Evolutionary conservation across 495 filamentous ascomycete species (phyloP).

Genomic region (Trichodelitschia bisporula): DNA sequence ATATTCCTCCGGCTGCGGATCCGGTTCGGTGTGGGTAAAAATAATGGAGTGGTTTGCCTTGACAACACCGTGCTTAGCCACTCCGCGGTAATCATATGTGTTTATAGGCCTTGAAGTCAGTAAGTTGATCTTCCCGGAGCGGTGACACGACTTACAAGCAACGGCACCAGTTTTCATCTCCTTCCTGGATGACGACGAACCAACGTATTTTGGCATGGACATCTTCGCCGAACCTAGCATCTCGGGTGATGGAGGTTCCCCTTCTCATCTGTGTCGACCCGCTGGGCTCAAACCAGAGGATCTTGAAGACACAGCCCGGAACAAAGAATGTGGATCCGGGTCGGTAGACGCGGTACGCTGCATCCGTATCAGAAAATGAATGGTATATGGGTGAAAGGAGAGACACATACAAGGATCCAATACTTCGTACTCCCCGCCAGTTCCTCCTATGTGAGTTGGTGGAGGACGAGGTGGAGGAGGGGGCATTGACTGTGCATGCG

Average conservation of each 20-base stretch:
- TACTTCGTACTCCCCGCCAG: too few relatives aligned
- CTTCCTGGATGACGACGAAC: conserved; percentile 11
- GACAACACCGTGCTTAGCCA: conserved; percentile 3
- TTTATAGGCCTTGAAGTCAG: conserved; percentile 6
- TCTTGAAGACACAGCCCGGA: conserved; percentile 1
- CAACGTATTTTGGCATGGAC: conserved; percentile 8
- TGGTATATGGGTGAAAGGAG: too few relatives aligned
- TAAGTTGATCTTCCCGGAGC: not conserved
- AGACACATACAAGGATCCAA: too few relatives aligned
- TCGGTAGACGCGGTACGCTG: too few relatives aligned
- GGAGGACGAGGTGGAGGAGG: too few relatives aligned
- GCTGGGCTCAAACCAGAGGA: not conserved
- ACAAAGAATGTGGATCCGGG: too few relatives aligned
- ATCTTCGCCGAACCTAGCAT: conserved; percentile 2
- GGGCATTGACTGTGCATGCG: too few relatives aligned
- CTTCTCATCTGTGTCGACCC: not conserved
- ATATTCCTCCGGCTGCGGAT: conserved; percentile 1
- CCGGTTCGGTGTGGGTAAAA: conserved; percentile 4
- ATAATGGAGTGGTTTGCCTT: conserved; percentile 13
- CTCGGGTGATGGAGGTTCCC: not conserved
- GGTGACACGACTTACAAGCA: not conserved
- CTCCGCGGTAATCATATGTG: conserved; percentile 8
- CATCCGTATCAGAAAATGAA: too few relatives aligned
- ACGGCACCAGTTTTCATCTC: conserved; percentile 5
- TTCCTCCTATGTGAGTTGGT: too few relatives aligned